Conservation (phyloP, 148 eudicot genomes). For the Chenopodium suecicum region DNA sequence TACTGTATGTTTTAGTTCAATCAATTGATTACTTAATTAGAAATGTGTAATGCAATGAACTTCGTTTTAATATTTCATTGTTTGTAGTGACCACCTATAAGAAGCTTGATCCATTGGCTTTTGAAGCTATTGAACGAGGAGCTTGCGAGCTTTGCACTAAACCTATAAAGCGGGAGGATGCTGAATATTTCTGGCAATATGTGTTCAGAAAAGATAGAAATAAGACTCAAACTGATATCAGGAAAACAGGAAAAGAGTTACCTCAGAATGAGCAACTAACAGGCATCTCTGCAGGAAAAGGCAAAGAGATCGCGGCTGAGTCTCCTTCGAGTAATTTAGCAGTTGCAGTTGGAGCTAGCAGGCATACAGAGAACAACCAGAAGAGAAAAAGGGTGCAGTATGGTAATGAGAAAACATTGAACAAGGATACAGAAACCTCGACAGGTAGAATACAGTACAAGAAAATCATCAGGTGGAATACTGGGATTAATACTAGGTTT, state of each 20-base stretch:
- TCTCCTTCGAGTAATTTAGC: background rate
- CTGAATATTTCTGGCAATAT: slow-evolving; percentile 34
- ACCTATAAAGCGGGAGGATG: slow-evolving; percentile 23
- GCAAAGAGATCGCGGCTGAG: slow-evolving; percentile 3
- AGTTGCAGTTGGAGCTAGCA: background rate
- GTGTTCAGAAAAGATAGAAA: slow-evolving; percentile 17
- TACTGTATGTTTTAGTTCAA: background rate
- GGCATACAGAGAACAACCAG: background rate
- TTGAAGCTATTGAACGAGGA: slow-evolving; percentile 22
- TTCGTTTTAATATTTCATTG: background rate
- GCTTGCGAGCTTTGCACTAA: slow-evolving; percentile 26
- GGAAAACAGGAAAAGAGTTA: background rate
- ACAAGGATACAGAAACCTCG: background rate
- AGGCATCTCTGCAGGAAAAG: slow-evolving; percentile 5
- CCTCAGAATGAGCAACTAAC: background rate
- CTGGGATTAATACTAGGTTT: slow-evolving; percentile 29
- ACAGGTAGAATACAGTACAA: background rate
- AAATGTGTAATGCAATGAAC: background rate
- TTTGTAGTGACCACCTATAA: slow-evolving; percentile 31
- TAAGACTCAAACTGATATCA: background rate
- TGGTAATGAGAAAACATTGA: background rate
- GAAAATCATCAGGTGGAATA: slow-evolving; percentile 30
- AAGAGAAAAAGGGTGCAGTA: slow-evolving; percentile 17
- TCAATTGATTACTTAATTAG: background rate
- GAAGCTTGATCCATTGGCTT: slow-evolving; percentile 8